A percentile compares a stretch with the other conserved stretches of the same genome.
Evolutionary conservation across 352 stramenopile genomes (phyloP).

Genomic region (Pythium angustatum): DNA sequence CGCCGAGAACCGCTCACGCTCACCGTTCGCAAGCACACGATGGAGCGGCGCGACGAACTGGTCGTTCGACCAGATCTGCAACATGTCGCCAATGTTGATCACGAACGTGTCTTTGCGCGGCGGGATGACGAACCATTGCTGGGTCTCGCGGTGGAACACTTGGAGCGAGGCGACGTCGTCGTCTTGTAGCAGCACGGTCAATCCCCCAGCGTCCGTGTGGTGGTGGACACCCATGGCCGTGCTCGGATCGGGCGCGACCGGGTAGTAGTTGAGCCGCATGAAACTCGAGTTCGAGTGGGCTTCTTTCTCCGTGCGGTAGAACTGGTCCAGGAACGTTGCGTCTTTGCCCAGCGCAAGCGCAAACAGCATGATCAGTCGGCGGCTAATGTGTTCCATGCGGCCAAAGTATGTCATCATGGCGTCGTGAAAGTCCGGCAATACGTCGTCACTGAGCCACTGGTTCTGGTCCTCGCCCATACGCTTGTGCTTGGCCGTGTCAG

Average conservation of each 20-base stretch:
- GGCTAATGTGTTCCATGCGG: conserved; percentile 55
- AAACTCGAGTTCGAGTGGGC: conserved; percentile 81
- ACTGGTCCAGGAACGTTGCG: conserved; percentile 58
- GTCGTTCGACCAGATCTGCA: conserved; percentile 66
- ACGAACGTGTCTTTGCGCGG: conserved; percentile 48
- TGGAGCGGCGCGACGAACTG: conserved; percentile 51
- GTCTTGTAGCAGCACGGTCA: conserved; percentile 69
- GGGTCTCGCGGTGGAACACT: conserved; percentile 47
- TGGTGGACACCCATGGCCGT: conserved; percentile 58
- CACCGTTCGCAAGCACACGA: conserved; percentile 46
- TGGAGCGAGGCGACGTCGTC: conserved; percentile 62
- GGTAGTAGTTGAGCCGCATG: conserved; percentile 93
- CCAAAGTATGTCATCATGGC: conserved; percentile 47
- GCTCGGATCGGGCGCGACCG: conserved; percentile 46
- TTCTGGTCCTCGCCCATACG: conserved; percentile 85
- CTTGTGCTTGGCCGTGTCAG: conserved; percentile 48
- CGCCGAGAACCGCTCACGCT: conserved; percentile 46
- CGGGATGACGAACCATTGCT: conserved; percentile 54
- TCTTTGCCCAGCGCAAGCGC: conserved; percentile 58
- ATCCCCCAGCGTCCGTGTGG: conserved; percentile 59
- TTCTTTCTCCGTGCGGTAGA: conserved; percentile 39
- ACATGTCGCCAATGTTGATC: conserved; percentile 68
- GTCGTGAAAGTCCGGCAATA: conserved; percentile 57
- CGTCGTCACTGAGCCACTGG: conserved; percentile 60
- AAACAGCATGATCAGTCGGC: conserved; percentile 58